Conservation (phyloP, 495 filamentous ascomycete species). For the Trichoderma erinaceum region DNA sequence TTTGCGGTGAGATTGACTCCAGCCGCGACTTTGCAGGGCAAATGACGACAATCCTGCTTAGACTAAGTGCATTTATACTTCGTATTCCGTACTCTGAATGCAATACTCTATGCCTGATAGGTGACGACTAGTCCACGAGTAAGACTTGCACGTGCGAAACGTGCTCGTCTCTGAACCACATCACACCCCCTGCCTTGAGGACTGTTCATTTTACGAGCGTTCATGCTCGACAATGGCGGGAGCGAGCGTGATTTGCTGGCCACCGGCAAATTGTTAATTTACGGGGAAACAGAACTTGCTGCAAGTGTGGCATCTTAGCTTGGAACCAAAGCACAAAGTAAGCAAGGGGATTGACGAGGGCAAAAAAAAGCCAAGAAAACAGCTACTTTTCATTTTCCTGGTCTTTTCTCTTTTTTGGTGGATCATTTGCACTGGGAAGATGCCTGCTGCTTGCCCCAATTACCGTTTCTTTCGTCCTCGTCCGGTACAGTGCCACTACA, state of each 20-base stretch:
- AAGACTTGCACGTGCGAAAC: conserved; percentile 3
- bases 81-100: background rate
- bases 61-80: no score
- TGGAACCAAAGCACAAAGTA: no score
- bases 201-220: background rate
- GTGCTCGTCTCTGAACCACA: background rate
- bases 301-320: background rate
- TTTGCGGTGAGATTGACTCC: no score
- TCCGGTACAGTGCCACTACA: background rate
- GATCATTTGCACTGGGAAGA: no score
- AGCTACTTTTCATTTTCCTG: no score
- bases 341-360: no score
- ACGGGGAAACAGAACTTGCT: background rate
- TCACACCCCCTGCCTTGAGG: background rate
- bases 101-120: background rate
- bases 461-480: background rate
- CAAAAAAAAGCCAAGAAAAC: no score
- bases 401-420: no score
- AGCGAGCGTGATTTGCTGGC: background rate
- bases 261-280: conserved; percentile 10
- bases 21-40: no score
- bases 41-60: no score
- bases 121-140: background rate
- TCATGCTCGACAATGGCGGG: conserved; percentile 2
- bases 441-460: no score